Conservation (phyloP, 371 early-diverging fungal species). For the Mortierella sp. region DNA sequence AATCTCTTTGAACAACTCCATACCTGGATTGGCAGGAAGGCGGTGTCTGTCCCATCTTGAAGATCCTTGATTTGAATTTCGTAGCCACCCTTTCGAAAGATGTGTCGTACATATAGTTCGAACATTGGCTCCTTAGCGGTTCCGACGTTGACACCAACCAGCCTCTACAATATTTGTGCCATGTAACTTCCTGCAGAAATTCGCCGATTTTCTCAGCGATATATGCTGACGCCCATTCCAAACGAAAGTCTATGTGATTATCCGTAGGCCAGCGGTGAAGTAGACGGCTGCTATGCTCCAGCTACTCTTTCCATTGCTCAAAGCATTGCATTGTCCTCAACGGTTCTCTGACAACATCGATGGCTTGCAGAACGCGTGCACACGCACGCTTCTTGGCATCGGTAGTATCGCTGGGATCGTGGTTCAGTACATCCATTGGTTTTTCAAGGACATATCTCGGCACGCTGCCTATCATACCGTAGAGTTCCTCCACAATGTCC, state of each 20-base stretch:
- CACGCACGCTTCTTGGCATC: slow-evolving; percentile 10
- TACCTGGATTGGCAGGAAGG: background rate
- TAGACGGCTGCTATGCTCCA: slow-evolving; percentile 13
- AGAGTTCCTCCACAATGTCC: slow-evolving; percentile 22
- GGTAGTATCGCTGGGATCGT: background rate
- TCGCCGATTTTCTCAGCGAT: slow-evolving; percentile 6
- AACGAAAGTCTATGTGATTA: background rate
- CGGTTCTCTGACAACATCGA: slow-evolving; percentile 14
- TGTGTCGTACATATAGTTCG: slow-evolving; percentile 18
- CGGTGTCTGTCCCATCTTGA: background rate
- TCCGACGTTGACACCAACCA: background rate
- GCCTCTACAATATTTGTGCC: slow-evolving; percentile 8
- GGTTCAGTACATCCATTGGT: slow-evolving; percentile 5
- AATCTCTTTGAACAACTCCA: background rate
- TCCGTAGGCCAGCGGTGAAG: slow-evolving; percentile 35
- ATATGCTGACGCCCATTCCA: slow-evolving; percentile 24
- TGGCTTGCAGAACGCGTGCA: slow-evolving; percentile 20
- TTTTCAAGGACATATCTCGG: slow-evolving; percentile 46
- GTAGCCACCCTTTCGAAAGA: slow-evolving; percentile 6
- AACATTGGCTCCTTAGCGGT: slow-evolving; percentile 8
- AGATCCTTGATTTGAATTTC: slow-evolving; percentile 19
- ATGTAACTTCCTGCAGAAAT: slow-evolving; percentile 3
- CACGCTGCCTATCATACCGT: slow-evolving; percentile 24
- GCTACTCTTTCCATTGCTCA: slow-evolving; percentile 5
- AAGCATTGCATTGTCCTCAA: slow-evolving; percentile 19